phyloP scores from a whole-genome alignment of 306 rosid genomes.

The Canavalia ensiformis region DNA sequence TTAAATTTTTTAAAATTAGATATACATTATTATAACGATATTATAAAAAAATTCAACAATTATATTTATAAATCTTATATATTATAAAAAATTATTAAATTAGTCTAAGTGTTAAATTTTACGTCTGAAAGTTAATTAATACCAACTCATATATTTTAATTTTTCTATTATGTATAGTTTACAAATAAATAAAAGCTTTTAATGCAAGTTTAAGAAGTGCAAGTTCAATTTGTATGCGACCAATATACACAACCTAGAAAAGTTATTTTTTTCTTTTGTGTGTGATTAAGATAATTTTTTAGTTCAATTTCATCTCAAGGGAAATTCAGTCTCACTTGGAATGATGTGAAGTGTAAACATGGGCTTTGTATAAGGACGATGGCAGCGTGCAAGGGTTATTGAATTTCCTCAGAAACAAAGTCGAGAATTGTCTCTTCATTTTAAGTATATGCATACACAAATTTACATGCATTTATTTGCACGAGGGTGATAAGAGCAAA shows the following conservation, averaged over 20 bases:
- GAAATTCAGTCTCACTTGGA: background rate
- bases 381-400: background rate
- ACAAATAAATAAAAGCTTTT: background rate
- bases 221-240: background rate
- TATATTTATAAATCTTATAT: too few species aligned
- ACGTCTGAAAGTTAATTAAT: too few species aligned
- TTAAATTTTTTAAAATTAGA: too few species aligned
- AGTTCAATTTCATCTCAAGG: background rate
- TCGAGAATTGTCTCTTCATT: background rate
- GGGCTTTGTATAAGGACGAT: background rate
- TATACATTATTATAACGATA: too few species aligned
- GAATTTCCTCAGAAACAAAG: background rate
- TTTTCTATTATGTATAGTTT: background rate
- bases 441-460: slow-evolving; percentile 4
- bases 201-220: background rate
- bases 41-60: too few species aligned
- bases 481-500: slow-evolving; percentile 41
- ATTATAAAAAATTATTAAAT: too few species aligned
- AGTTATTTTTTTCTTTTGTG: background rate
- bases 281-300: background rate
- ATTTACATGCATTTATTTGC: slow-evolving; percentile 48
- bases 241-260: background rate
- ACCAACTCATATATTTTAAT: too few species aligned
- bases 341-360: background rate
- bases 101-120: too few species aligned